phyloP scores from a whole-genome alignment of 2,329 filamentous ascomycete genomes.

The Truncatella angustata region DNA sequence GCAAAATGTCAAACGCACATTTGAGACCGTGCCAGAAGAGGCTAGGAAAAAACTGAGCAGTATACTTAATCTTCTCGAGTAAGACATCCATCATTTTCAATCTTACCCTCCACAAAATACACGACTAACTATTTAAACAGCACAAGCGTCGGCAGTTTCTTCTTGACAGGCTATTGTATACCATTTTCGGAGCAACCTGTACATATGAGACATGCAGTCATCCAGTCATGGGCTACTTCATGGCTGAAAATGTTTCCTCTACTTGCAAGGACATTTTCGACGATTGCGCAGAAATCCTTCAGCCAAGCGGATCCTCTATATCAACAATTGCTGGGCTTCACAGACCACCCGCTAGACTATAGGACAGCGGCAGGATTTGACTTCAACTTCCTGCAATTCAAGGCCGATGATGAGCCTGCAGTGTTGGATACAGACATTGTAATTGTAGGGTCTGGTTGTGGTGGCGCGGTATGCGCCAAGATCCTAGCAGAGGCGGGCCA shows the following conservation, averaged over 20 bases:
- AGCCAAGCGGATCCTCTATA: slow-evolving; percentile 55
- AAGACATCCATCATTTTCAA: background rate
- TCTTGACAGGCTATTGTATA: slow-evolving; percentile 66
- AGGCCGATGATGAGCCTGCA: slow-evolving; percentile 42
- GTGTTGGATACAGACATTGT: slow-evolving; percentile 77
- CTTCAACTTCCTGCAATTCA: slow-evolving; percentile 62
- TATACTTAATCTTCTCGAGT: slow-evolving; percentile 17
- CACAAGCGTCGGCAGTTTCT: slow-evolving; percentile 59
- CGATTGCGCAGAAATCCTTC: slow-evolving; percentile 54
- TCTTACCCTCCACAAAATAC: background rate
- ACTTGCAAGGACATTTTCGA: slow-evolving; percentile 54
- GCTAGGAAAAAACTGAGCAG: slow-evolving; percentile 35
- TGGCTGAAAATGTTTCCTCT: slow-evolving; percentile 52
- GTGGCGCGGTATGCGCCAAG: slow-evolving; percentile 78
- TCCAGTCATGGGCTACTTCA: slow-evolving; percentile 61
- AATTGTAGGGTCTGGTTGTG: slow-evolving; percentile 83
- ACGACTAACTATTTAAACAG: slow-evolving; percentile 36
- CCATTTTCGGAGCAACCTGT: slow-evolving; percentile 62
- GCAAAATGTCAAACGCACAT: slow-evolving; percentile 42
- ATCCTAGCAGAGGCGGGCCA: slow-evolving; percentile 67
- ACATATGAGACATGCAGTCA: slow-evolving; percentile 57
- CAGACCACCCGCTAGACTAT: slow-evolving; percentile 51
- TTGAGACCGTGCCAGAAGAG: slow-evolving; percentile 33
- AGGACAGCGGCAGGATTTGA: slow-evolving; percentile 49
- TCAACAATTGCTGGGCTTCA: slow-evolving; percentile 54